Conservation (phyloP, 495 filamentous ascomycete species). For the Astrocystis sublimbata region DNA sequence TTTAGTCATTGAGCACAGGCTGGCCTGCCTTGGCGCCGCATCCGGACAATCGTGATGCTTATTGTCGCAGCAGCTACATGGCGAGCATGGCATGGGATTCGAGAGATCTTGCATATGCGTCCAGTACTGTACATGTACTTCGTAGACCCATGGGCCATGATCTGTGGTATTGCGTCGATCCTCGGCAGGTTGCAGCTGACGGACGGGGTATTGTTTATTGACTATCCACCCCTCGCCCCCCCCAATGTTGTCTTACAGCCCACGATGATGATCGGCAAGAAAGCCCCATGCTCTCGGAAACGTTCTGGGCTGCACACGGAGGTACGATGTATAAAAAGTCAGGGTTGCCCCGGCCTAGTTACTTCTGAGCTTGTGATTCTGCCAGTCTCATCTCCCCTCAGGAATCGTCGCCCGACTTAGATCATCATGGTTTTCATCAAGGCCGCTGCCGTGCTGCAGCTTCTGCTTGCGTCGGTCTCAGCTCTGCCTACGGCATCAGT, state of each 20-base stretch:
- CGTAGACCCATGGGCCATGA: no score
- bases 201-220: not conserved
- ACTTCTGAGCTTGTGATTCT: not conserved
- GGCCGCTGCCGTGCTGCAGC: conserved; percentile 2
- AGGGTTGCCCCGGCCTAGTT: not conserved
- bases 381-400: not conserved
- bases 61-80: no score
- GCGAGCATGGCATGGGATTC: no score
- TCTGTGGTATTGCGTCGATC: not conserved
- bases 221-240: no score
- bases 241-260: not conserved
- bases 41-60: no score
- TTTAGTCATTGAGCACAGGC: not conserved
- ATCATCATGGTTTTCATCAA: conserved; percentile 17
- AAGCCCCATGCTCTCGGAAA: no score
- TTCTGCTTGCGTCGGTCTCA: conserved; percentile 2
- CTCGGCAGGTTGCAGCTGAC: conserved; percentile 13
- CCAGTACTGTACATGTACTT: no score
- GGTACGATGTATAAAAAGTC: not conserved
- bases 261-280: not conserved
- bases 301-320: not conserved
- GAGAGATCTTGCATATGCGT: no score
- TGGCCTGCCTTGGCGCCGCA: no score
- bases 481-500: conserved; percentile 9
- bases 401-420: not conserved